These are phyloP conservation scores for Hamigera avellanea DNA, from an alignment of 495 filamentous ascomycete genomes.

Conservation along the genomic window DNA sequence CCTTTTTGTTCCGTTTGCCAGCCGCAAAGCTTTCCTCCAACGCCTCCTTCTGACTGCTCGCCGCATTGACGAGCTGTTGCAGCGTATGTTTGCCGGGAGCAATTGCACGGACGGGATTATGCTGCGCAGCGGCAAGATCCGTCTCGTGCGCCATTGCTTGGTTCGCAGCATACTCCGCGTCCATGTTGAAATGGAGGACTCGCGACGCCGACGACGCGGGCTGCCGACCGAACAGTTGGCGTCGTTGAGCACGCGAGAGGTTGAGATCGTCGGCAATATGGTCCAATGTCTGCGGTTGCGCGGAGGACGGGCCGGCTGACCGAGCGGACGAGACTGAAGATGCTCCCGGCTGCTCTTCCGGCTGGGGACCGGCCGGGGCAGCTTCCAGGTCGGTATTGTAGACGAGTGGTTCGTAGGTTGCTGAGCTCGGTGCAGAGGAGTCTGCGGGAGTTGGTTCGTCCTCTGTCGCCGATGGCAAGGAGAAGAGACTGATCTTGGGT, in stretches of 20 bases:
- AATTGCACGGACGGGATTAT: conserved; percentile 75
- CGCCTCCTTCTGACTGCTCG: conserved; percentile 64
- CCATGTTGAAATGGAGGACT: conserved; percentile 74
- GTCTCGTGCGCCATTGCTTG: conserved; percentile 36
- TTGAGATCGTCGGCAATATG: conserved; percentile 62
- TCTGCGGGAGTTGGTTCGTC: conserved; percentile 13
- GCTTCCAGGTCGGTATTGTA: conserved; percentile 24
- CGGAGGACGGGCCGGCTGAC: conserved; percentile 7
- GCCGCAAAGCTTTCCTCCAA: conserved; percentile 81
- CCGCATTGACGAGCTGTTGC: conserved; percentile 75
- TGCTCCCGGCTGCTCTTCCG: conserved; percentile 6
- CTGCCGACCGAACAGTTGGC: conserved; percentile 72
- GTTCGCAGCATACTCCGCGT: conserved; percentile 74
- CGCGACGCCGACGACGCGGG: conserved; percentile 23
- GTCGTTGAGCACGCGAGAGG: conserved; percentile 57
- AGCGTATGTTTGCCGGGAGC: conserved; percentile 82
- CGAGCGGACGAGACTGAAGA: conserved; percentile 1
- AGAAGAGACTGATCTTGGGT: conserved; percentile 54
- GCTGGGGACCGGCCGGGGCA: conserved; percentile 11
- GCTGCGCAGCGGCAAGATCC: conserved; percentile 52
- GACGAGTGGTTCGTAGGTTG: conserved; percentile 39
- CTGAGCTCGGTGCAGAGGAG: conserved; percentile 2
- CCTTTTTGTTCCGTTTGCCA: conserved; percentile 60
- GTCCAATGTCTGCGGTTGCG: conserved; percentile 37
- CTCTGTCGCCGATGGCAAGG: conserved; percentile 20